Evolutionary conservation across 352 stramenopile genomes (phyloP).

Genomic region (Phytophthora podocarpi): DNA sequence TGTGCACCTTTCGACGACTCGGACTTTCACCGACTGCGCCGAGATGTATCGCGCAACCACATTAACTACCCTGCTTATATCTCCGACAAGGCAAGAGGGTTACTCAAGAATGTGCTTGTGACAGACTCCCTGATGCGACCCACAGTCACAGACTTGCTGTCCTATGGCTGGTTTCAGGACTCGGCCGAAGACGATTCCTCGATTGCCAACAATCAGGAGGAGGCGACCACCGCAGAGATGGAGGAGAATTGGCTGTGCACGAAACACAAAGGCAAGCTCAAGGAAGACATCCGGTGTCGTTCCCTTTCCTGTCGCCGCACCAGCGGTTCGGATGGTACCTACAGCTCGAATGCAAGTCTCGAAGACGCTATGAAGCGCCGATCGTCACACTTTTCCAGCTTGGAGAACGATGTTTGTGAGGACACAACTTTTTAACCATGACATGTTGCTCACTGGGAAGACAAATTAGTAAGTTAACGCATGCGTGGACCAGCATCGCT

Average conservation of each 20-base stretch:
- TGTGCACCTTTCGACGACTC: slow-evolving; percentile 85
- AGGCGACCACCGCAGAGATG: slow-evolving; percentile 4
- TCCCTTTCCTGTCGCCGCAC: slow-evolving; percentile 53
- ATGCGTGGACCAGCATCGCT: slow-evolving; percentile 1
- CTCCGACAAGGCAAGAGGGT: slow-evolving; percentile 62
- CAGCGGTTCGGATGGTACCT: slow-evolving; percentile 53
- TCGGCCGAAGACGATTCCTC: neutral
- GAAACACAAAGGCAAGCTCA: slow-evolving; percentile 7
- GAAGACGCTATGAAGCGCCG: slow-evolving; percentile 42
- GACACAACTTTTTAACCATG: neutral
- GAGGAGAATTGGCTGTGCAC: slow-evolving; percentile 27
- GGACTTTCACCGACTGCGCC: slow-evolving; percentile 61
- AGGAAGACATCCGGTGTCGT: slow-evolving; percentile 34
- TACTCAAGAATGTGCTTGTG: slow-evolving; percentile 73
- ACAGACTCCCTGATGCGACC: slow-evolving; percentile 65
- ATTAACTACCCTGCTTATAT: slow-evolving; percentile 73
- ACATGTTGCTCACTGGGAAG: slow-evolving; percentile 4
- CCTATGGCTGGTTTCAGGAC: slow-evolving; percentile 63
- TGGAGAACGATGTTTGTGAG: slow-evolving; percentile 16
- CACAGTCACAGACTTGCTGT: slow-evolving; percentile 61
- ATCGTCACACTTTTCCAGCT: slow-evolving; percentile 21
- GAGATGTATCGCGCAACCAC: slow-evolving; percentile 69
- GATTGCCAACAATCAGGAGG: slow-evolving; percentile 16
- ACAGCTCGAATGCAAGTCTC: slow-evolving; percentile 68
- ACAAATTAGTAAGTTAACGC: slow-evolving; percentile 25